phyloP scores from a whole-genome alignment of 2,329 filamentous ascomycete species.

The Neofusicoccum cordaticola region DNA sequence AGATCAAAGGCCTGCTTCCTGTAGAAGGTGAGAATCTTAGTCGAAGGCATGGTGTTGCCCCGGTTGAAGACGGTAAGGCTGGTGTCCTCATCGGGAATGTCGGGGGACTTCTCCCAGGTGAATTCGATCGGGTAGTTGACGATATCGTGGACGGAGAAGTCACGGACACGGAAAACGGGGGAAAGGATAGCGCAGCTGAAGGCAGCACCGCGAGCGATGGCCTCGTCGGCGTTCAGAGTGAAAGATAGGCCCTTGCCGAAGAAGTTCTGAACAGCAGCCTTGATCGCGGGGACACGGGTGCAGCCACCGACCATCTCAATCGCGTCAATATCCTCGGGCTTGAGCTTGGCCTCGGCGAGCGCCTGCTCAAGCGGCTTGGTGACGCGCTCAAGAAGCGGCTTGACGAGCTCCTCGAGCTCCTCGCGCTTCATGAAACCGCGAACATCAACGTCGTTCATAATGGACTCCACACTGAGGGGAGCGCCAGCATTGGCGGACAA shows the following conservation, averaged over 20 bases:
- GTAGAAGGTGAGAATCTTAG: conserved; percentile 99
- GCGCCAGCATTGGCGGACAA: conserved; percentile 92
- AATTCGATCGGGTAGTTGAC: conserved; percentile 99
- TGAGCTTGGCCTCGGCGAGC: conserved; percentile 88
- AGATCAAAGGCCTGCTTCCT: conserved; percentile 96
- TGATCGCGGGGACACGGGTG: conserved; percentile 89
- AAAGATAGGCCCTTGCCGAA: conserved; percentile 92
- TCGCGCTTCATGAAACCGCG: conserved; percentile 85
- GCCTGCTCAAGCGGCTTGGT: conserved; percentile 81
- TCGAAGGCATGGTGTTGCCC: conserved; percentile 94
- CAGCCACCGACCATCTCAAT: conserved; percentile 94
- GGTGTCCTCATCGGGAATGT: conserved; percentile 98
- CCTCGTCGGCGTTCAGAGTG: conserved; percentile 98
- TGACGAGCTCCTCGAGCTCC: conserved; percentile 87
- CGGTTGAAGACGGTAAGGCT: conserved; percentile 96
- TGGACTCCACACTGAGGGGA: conserved; percentile 91
- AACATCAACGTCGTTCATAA: conserved; percentile 98
- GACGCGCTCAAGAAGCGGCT: conserved; percentile 74
- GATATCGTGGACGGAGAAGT: conserved; percentile 96
- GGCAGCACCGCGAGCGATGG: conserved; percentile 88
- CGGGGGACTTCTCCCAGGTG: conserved; percentile 95
- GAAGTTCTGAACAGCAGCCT: conserved; percentile 83
- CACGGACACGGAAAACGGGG: conserved; percentile 95
- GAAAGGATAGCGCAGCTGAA: conserved; percentile 98
- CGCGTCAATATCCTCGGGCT: conserved; percentile 84